Base-by-base conservation (phyloP, 176 grass and related monocot genomes). In the Puccinellia tenuiflora region DNA sequence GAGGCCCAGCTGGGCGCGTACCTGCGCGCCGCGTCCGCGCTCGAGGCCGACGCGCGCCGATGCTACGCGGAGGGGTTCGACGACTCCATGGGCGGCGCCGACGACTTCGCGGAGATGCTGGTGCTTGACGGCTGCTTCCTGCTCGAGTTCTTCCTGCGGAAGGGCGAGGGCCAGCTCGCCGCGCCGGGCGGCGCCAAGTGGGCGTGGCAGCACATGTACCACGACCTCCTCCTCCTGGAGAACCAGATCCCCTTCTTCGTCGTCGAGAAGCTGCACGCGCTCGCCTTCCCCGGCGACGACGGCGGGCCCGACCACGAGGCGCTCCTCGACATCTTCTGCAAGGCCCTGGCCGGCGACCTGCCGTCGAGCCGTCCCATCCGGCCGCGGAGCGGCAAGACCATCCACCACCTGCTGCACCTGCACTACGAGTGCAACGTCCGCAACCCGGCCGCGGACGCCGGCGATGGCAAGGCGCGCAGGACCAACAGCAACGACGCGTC, bases 141-240 rank as follows among this genome's bases (percentile, higher is more conserved):
- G 3, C 84, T 91, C 42, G 85, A 91, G 70, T 87, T 91, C 51
- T 84, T 91, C 77, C 51, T 91, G 15, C 40, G 26, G 34, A 91
- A 88, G 53, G 4, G 81, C 62, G 89, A 91, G 77, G 81, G 77
- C 1, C 69, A 84, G 63, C 85, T 90, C 21, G 89, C 77, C 0
- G 76, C 85, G 37, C 88, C 88, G 5, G 68, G 88, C 1, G 84
- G 79, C n/a, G 67, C 84, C 64, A 86, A 86, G 45, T 90, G 88
- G 88, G 84, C 88, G 79, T 90, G 84, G 88, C 79, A 75, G 30
- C 84, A 90, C 80, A 90, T 90, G 88, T 86, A 84, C 81, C 85
- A 85, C 63, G 85, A 87, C 69, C 45, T 46, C 22, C 81, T 91
- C 53, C 81, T 91, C 21, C 52, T 87, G 52, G 85, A 84, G 25